Base-by-base conservation (phyloP, 2,329 filamentous ascomycete genomes). In the Phaeomoniella chlamydospora region DNA sequence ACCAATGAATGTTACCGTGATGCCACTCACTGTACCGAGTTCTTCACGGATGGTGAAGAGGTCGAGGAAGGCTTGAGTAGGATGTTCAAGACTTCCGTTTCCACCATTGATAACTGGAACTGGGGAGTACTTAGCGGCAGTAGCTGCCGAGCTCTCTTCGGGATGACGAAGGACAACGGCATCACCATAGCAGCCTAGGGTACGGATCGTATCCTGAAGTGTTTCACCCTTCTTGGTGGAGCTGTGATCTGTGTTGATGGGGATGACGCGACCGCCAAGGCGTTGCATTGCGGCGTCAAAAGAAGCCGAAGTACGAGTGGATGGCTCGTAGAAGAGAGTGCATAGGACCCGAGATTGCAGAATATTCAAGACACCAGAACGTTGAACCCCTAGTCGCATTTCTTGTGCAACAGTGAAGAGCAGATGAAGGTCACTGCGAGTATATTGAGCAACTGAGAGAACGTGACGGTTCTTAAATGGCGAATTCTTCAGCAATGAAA, bases 261-360 rank as follows among this genome's bases (percentile, higher is more conserved):
- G 70, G 37, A 98, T 72, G 3, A 81, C 88, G 34, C 85, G 74
- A 33, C 90, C 90, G 47, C 90, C 90, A 4, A 98, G 78, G 36
- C 92, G 81, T 68, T 98, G 92, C 90, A 98, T 98, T 30, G 90
- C 90, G 38, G 88, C 83, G 54, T 98, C 90, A 50, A 98, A 98
- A 3, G 90, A 98, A 26, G 83, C 77, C 10, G 88, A 94, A 4
- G 90, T 98, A 37, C 90, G 75, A 2, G 90, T 98, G 1, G 88
- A 96, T 2, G 90, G 90, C 68, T 98, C 90, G 59, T 87, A 98
- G 72, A 98, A 98, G 65, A 98, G 76, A 2, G 84, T 90, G 62
- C 80, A 85, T 26, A 98, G 71, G 10, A 98, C 74, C 32, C 82
- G 77, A 17, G 87, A 86, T 49, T 81, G 83, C 42, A 98, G 74